These are phyloP conservation scores for Ormosia semicastrata DNA, from an alignment of 306 rosid species.

Conservation along the genomic window DNA sequence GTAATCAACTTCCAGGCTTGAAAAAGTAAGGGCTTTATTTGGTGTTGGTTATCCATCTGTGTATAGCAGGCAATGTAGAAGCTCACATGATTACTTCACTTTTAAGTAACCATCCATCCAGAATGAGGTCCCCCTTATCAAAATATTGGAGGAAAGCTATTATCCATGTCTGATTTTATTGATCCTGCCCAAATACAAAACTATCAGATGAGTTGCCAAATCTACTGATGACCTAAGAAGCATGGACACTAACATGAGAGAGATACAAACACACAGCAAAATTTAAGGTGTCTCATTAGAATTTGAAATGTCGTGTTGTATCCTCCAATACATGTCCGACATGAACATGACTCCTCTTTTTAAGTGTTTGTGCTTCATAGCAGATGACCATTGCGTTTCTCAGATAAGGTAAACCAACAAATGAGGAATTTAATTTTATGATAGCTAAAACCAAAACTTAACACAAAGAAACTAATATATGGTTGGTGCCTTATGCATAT, in stretches of 20 bases:
- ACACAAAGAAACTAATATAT: neutral
- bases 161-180: slow-evolving; percentile 22
- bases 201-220: neutral
- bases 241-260: neutral
- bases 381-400: neutral
- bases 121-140: neutral
- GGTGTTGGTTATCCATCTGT: slow-evolving; percentile 3
- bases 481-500: neutral
- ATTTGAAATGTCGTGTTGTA: neutral
- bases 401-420: neutral
- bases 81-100: slow-evolving; percentile 8
- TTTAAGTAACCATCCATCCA: slow-evolving; percentile 10
- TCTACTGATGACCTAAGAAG: neutral
- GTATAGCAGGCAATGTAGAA: neutral
- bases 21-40: neutral
- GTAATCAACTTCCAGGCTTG: slow-evolving; percentile 1
- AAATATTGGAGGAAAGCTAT: slow-evolving; percentile 8
- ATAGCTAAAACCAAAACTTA: neutral
- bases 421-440: neutral
- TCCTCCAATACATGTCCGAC: neutral
- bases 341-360: neutral
- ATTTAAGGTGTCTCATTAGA: neutral
- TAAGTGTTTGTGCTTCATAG: neutral
- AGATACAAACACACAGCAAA: neutral
- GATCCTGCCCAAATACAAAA: slow-evolving; percentile 52